A percentile compares a stretch with the other conserved stretches of the same genome.
These are phyloP conservation scores for Hura crepitans DNA, from an alignment of 441 rosid genomes.

Conservation along the genomic window DNA sequence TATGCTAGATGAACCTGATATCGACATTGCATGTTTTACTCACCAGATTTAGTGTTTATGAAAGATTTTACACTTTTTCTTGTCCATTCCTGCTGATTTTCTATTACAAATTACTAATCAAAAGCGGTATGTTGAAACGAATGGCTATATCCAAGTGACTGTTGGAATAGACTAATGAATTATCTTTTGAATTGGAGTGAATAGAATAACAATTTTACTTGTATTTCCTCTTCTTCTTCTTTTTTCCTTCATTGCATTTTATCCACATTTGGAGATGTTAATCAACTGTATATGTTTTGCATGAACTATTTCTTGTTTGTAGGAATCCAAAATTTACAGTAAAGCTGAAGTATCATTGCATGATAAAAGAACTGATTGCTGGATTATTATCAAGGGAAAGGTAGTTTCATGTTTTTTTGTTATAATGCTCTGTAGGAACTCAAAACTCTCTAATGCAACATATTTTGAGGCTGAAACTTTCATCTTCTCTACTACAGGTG, in stretches of 20 bases:
- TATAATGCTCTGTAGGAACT: slow-evolving; percentile 14
- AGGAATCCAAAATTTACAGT: slow-evolving; percentile 50
- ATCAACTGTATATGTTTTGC: background rate
- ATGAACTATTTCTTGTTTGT: slow-evolving; percentile 4
- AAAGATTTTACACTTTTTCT: background rate
- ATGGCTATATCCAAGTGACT: background rate
- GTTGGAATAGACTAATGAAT: background rate
- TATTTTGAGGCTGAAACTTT: background rate
- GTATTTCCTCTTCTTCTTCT: no score
- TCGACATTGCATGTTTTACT: background rate
- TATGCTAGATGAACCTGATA: background rate
- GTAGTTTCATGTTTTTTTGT: slow-evolving; percentile 28
- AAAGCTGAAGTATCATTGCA: slow-evolving; percentile 60
- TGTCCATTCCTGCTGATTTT: background rate
- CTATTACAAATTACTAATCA: background rate
- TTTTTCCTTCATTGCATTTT: background rate
- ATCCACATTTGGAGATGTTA: background rate
- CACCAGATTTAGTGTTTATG: background rate
- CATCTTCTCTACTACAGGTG: slow-evolving; percentile 37
- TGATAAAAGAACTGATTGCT: slow-evolving; percentile 78
- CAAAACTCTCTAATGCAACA: background rate
- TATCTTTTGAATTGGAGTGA: no score
- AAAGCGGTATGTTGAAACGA: background rate
- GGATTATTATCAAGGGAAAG: slow-evolving; percentile 84
- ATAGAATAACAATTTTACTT: background rate